phyloP scores from a whole-genome alignment of 257 asterid genomes.

The Euphrasia confusa region DNA sequence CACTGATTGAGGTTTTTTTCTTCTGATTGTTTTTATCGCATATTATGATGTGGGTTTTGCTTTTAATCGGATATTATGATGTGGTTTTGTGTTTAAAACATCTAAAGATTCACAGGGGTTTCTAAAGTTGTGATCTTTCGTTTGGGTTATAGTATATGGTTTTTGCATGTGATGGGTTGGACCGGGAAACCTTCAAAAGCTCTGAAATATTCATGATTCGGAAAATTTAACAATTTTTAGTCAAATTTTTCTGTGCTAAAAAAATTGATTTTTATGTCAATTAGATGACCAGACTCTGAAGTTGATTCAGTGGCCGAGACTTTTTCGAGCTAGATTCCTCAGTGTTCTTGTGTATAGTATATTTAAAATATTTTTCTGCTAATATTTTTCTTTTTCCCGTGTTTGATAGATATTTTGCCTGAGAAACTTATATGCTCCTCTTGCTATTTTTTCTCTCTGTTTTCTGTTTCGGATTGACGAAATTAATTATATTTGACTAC shows the following conservation, averaged over 20 bases:
- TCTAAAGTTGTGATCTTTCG: slow-evolving; percentile 29
- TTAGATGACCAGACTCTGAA: slow-evolving; percentile 7
- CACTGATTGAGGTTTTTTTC: slow-evolving; percentile 30
- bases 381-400: neutral
- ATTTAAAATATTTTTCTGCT: neutral
- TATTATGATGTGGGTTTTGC: neutral
- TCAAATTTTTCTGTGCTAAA: slow-evolving; percentile 8
- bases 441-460: slow-evolving; percentile 9
- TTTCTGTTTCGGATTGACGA: slow-evolving; percentile 7
- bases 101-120: slow-evolving; percentile 18
- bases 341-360: neutral
- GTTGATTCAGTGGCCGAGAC: neutral
- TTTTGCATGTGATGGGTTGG: slow-evolving; percentile 3
- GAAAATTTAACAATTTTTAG: slow-evolving; percentile 19
- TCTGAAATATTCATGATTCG: slow-evolving; percentile 20
- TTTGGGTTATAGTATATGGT: slow-evolving; percentile 22
- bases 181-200: slow-evolving; percentile 17
- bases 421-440: neutral
- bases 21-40: slow-evolving; percentile 1
- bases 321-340: neutral
- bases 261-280: slow-evolving; percentile 13
- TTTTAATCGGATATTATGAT: slow-evolving; percentile 14
- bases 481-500: slow-evolving; percentile 15
- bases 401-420: neutral
- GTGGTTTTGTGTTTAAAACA: slow-evolving; percentile 25